Percentiles rank a stretch among this genome's conserved stretches.
Conservation (phyloP, 345 rosid species). For the Clarkia xantiana region DNA sequence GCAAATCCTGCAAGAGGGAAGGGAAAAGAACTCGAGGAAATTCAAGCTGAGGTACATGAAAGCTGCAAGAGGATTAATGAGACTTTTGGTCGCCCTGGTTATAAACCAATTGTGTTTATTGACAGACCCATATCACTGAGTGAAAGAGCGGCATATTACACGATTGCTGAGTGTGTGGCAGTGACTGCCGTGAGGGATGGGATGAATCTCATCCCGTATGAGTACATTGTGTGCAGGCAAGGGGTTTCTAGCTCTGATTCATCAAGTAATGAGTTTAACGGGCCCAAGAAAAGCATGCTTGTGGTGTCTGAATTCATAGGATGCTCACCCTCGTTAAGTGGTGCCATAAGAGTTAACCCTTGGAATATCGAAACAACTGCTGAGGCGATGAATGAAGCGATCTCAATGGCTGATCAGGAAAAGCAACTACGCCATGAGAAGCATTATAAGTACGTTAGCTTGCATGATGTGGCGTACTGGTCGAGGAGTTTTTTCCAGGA, state of each 20-base stretch:
- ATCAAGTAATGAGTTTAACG: conserved; percentile 22
- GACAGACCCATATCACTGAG: conserved; percentile 43
- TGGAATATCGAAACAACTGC: conserved; percentile 62
- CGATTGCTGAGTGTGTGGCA: conserved; percentile 56
- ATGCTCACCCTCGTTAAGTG: conserved; percentile 74
- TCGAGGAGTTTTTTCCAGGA: conserved; percentile 60
- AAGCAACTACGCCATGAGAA: conserved; percentile 85
- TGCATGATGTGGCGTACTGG: conserved; percentile 74
- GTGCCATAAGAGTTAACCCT: conserved; percentile 63
- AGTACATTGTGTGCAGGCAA: conserved; percentile 56
- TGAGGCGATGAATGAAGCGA: conserved; percentile 66
- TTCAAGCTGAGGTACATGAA: conserved; percentile 40
- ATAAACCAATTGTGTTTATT: conserved; percentile 55
- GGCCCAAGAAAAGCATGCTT: conserved; percentile 54
- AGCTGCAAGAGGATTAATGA: conserved; percentile 59
- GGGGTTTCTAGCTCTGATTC: conserved; percentile 29
- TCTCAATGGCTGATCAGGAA: conserved; percentile 46
- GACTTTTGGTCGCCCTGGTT: conserved; percentile 41
- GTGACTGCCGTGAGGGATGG: conserved; percentile 80
- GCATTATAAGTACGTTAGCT: conserved; percentile 68
- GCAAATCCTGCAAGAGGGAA: conserved; percentile 58
- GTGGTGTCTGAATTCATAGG: conserved; percentile 76
- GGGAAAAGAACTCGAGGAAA: conserved; percentile 57
- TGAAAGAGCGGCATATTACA: conserved; percentile 55
- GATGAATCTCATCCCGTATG: conserved; percentile 68